Conservation (phyloP, 2,329 filamentous ascomycete genomes). For the Microdochium trichocladiopsis region DNA sequence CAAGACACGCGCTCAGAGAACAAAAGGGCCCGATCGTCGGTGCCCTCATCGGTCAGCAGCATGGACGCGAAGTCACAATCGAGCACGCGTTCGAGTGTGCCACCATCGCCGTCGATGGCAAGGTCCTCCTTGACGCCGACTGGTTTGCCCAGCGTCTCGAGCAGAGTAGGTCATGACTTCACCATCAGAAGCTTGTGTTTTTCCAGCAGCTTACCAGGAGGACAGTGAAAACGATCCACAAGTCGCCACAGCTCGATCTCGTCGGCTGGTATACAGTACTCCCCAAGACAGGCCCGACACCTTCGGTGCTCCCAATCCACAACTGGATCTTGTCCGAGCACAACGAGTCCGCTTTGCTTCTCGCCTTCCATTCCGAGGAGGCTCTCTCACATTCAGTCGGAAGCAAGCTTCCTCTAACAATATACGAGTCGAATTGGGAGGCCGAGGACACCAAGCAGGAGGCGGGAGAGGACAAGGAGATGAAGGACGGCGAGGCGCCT, state of each 20-base stretch:
- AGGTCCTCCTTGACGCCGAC: conserved; percentile 54
- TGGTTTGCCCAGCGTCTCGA: conserved; percentile 77
- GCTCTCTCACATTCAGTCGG: conserved; percentile 50
- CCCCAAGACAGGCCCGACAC: conserved; percentile 63
- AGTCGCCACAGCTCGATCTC: conserved; percentile 72
- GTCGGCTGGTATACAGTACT: conserved; percentile 90
- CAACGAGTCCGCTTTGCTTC: conserved; percentile 81
- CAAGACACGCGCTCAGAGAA: conserved; percentile 74
- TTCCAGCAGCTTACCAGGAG: background rate
- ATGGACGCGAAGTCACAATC: conserved; percentile 82
- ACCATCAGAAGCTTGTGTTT: background rate
- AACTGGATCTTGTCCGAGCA: conserved; percentile 65
- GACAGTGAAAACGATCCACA: conserved; percentile 82
- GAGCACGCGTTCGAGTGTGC: conserved; percentile 90
- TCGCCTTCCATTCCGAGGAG: conserved; percentile 74
- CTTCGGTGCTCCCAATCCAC: conserved; percentile 66
- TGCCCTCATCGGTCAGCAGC: conserved; percentile 84
- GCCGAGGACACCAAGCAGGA: conserved; percentile 48
- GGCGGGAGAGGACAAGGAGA: conserved; percentile 60
- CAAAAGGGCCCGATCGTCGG: conserved; percentile 74
- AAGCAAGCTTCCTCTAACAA: conserved; percentile 78
- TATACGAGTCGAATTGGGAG: conserved; percentile 83
- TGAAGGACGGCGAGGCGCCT: conserved; percentile 56
- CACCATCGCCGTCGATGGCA: conserved; percentile 42
- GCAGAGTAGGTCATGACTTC: conserved; percentile 58